Percentiles rank a stretch among this genome's conserved stretches.
These are phyloP conservation scores for Cryoendolithus antarcticus DNA, from an alignment of 2,329 filamentous ascomycete species.

Conservation along the genomic window DNA sequence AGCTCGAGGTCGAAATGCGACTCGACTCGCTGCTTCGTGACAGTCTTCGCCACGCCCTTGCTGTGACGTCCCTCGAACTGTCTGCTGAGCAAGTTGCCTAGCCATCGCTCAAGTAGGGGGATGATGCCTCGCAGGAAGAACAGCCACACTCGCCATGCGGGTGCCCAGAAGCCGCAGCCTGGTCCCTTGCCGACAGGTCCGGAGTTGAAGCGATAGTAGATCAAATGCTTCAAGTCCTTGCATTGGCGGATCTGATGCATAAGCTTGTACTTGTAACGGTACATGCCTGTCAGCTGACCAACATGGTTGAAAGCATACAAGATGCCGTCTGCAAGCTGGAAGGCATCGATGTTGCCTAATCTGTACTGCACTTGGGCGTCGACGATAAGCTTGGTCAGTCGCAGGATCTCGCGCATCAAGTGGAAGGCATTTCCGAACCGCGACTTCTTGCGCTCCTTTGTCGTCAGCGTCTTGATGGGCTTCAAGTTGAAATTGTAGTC, in stretches of 20 bases:
- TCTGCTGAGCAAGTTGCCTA: conserved; percentile 88
- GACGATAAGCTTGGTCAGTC: conserved; percentile 92
- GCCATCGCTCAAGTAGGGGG: conserved; percentile 88
- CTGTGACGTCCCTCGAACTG: conserved; percentile 98
- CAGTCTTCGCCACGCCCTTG: conserved; percentile 97
- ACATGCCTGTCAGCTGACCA: conserved; percentile 96
- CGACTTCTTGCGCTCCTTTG: conserved; percentile 98
- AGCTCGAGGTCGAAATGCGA: conserved; percentile 97
- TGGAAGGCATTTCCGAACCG: conserved; percentile 99
- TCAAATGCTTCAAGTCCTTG: conserved; percentile 97
- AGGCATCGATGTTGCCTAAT: conserved; percentile 94
- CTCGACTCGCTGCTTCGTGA: conserved; percentile 97
- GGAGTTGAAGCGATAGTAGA: conserved; percentile 97
- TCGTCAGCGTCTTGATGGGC: conserved; percentile 95
- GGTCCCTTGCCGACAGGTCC: conserved; percentile 94
- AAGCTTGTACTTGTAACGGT: conserved; percentile 99
- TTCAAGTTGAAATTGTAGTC: conserved; percentile 99
- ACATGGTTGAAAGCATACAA: conserved; percentile 99
- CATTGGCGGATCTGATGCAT: conserved; percentile 99
- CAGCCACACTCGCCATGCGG: conserved; percentile 96
- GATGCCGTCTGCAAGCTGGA: conserved; percentile 95
- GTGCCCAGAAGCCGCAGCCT: conserved; percentile 97
- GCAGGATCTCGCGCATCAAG: conserved; percentile 92
- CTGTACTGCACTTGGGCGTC: conserved; percentile 97
- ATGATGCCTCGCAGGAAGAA: conserved; percentile 99